Base-by-base conservation (phyloP, 148 eudicot species). In the Hydrangea macrophylla region DNA sequence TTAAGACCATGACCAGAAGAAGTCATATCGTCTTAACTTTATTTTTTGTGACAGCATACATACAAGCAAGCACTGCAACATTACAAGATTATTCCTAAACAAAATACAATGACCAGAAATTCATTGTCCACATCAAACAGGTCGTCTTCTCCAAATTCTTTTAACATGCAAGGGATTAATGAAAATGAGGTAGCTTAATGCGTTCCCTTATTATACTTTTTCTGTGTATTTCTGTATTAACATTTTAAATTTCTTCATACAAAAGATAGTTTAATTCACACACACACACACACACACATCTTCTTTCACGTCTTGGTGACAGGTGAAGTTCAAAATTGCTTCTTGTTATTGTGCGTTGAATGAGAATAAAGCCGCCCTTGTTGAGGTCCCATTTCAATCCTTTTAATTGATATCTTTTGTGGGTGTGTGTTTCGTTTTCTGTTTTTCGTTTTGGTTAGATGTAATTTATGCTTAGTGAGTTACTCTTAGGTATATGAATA, bases 311-410 rank as follows among this genome's bases (percentile, higher is more conserved):
- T 68, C 25, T 75, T 37, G 30, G 61, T 53, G 48, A 56, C 86
- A 93, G 98, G 92, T 90, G 75, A 93, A 85, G 74, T 93, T 86
- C 86, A 93, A 88, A 81, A 65, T 90, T 45, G 96, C 98, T 39
- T 83, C 87, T 31, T 90, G 89, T 67, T 80, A 84, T 61, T 83
- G 80, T 69, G 82, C 89, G 24, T 69, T 93, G 66, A 87, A 83
- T 62, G 96, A 93, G 73, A 83, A 77, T 59, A 86, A 81, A 84
- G 88, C 86, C 65, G 96, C 98, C 67, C 80, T 90, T 65, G 68
- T 68, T 8, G 96, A 93, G 98, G 98, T 93, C 63, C 51, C 39
- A 65, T 73, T 60, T 64, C 59, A 63, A 54, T 64, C 58, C 68
- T 36, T 70, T 60, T 12, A 40, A 32, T 70, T 40, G 58, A 18